Evolutionary conservation across 2,329 filamentous ascomycete genomes (phyloP).

Genomic region (Sporothrix schenckii): DNA sequence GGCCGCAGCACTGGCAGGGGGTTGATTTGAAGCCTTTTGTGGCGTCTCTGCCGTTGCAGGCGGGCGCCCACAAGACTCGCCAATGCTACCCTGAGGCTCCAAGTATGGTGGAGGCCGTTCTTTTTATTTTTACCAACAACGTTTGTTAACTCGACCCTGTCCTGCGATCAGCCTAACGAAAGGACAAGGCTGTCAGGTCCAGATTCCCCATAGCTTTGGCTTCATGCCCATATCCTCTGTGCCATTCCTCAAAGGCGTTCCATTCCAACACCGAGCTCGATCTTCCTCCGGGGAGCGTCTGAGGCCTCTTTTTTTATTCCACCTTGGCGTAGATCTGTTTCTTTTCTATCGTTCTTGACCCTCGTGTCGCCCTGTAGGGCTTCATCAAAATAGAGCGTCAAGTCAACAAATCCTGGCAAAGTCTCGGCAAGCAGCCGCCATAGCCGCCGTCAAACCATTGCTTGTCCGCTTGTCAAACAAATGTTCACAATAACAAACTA

Average conservation of each 20-base stretch:
- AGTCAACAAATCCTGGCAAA: not conserved
- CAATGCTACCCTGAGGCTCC: conserved; percentile 15
- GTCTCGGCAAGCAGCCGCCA: not conserved
- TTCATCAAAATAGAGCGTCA: not conserved
- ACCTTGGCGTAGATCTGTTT: not conserved
- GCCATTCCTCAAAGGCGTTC: too few relatives aligned
- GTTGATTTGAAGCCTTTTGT: not conserved
- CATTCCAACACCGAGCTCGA: not conserved
- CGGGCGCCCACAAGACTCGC: conserved; percentile 4
- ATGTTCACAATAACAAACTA: not conserved
- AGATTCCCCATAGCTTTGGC: not conserved
- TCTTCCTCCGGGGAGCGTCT: not conserved
- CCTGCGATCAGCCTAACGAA: conserved; percentile 7
- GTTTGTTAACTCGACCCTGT: not conserved
- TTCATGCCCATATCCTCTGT: not conserved
- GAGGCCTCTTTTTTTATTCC: not conserved
- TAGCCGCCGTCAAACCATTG: conserved; percentile 11
- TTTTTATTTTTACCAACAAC: too few relatives aligned
- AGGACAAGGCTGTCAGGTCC: conserved; percentile 14
- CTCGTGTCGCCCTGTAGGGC: not conserved
- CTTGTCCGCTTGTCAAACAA: not conserved
- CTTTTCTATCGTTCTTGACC: not conserved
- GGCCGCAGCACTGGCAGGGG: conserved; percentile 16
- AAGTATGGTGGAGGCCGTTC: conserved; percentile 11
- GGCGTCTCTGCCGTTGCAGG: not conserved